These are phyloP conservation scores for Candida krabiensis DNA, from an alignment of 805 yeast species.

Conservation along the genomic window DNA sequence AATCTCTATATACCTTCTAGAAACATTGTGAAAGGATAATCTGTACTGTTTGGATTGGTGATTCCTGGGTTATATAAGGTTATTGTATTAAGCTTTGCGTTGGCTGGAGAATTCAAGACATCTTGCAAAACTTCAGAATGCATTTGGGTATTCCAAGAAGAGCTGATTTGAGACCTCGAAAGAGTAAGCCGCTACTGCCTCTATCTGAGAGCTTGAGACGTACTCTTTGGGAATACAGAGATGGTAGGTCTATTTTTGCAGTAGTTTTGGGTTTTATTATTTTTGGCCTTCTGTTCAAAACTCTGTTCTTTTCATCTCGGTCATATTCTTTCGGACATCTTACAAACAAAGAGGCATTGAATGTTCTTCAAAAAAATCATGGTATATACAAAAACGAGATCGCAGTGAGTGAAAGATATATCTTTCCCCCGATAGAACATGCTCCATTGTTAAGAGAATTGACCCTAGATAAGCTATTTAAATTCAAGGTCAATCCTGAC, in stretches of 20 bases:
- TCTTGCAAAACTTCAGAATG: no score
- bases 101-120: no score
- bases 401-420: slow-evolving; percentile 50
- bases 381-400: slow-evolving; percentile 47
- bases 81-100: no score
- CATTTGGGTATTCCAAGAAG: slow-evolving; percentile 28
- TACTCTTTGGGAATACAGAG: slow-evolving; percentile 12
- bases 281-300: slow-evolving; percentile 35
- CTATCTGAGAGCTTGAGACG: slow-evolving; percentile 19
- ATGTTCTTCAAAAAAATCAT: slow-evolving; percentile 31
- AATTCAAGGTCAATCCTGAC: slow-evolving; percentile 46
- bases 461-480: slow-evolving; percentile 51
- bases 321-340: slow-evolving; percentile 23
- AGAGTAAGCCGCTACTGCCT: slow-evolving; percentile 18
- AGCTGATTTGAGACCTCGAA: slow-evolving; percentile 26
- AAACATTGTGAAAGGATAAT: no score
- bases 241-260: slow-evolving; percentile 6
- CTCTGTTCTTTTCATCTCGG: slow-evolving; percentile 5
- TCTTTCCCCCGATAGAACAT: slow-evolving; percentile 76
- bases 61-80: no score
- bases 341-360: slow-evolving; percentile 24
- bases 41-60: no score
- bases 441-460: slow-evolving; percentile 60
- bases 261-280: slow-evolving; percentile 9
- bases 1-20: no score